Evolutionary conservation across 202 grass and related monocot genomes (phyloP).

Genomic region (Carex sylvatica): DNA sequence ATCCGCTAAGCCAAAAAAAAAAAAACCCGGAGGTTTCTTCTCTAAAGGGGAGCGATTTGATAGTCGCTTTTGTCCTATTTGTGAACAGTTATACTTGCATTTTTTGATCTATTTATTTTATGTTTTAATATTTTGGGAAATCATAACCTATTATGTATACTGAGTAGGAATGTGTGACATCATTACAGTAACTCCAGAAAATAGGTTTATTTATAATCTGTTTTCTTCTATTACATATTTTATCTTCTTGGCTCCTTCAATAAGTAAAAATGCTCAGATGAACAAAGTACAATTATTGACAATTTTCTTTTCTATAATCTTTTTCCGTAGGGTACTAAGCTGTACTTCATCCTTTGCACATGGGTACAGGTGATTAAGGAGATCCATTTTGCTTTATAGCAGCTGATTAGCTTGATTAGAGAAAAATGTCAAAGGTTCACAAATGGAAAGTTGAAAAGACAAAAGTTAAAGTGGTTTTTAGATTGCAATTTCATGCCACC

Average conservation of each 20-base stretch:
- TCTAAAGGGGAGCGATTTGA: background rate
- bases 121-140: background rate
- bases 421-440: slow-evolving; percentile 79
- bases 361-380: slow-evolving; percentile 15
- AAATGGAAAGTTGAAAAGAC: slow-evolving; percentile 97
- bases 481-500: slow-evolving; percentile 92
- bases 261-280: background rate
- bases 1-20: background rate
- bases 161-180: background rate
- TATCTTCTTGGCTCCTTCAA: background rate
- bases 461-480: slow-evolving; percentile 98
- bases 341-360: slow-evolving; percentile 18
- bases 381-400: slow-evolving; percentile 14
- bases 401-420: slow-evolving; percentile 37
- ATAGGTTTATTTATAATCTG: background rate
- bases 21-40: background rate
- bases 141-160: background rate
- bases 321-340: slow-evolving; percentile 10
- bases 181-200: background rate
- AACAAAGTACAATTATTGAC: slow-evolving; percentile 2
- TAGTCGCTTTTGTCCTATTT: background rate
- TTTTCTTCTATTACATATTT: slow-evolving; percentile 1
- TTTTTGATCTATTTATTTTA: background rate
- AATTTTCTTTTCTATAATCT: background rate
- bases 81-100: background rate